Percentiles rank a stretch among this genome's conserved stretches.
These are phyloP conservation scores for Melaleuca alternifolia DNA, from an alignment of 345 rosid genomes.

Conservation along the genomic window DNA sequence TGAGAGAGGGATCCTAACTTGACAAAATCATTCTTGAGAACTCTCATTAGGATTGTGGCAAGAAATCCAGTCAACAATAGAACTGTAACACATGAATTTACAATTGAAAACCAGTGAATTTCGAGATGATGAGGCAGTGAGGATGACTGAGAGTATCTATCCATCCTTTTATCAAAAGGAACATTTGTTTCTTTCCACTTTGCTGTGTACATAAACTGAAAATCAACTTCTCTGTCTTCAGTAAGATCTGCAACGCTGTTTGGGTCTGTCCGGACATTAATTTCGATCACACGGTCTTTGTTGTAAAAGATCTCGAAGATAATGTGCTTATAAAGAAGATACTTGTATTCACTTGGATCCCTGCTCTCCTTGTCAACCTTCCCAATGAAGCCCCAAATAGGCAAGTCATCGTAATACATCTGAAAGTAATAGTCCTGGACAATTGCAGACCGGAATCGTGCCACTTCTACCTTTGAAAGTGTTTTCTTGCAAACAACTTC, in stretches of 20 bases:
- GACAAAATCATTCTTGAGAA: conserved; percentile 37
- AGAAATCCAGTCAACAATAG: conserved; percentile 42
- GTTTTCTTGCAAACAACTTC: conserved; percentile 1
- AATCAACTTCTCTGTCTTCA: conserved; percentile 31
- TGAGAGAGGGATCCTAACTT: conserved; percentile 11
- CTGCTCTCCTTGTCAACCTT: conserved; percentile 32
- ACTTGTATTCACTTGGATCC: conserved; percentile 29
- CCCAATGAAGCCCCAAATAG: conserved; percentile 41
- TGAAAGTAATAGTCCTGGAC: conserved; percentile 28
- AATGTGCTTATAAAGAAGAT: conserved; percentile 27
- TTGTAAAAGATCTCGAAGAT: conserved; percentile 29
- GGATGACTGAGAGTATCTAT: conserved; percentile 31
- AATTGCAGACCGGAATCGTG: conserved; percentile 8
- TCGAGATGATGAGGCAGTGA: conserved; percentile 39
- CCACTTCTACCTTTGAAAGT: conserved; percentile 6
- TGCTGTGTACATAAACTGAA: conserved; percentile 28
- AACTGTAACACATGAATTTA: conserved; percentile 41
- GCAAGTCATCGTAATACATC: conserved; percentile 44
- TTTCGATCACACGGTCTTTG: conserved; percentile 36
- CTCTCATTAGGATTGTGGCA: conserved; percentile 43
- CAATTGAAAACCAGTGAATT: conserved; percentile 42
- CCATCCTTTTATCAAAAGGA: conserved; percentile 39
- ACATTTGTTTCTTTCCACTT: conserved; percentile 38
- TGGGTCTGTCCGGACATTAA: conserved; percentile 23
- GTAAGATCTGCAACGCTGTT: conserved; percentile 24